Conservation (phyloP, 768 basidiomycete genomes). For the Cyclocybe cylindracea region DNA sequence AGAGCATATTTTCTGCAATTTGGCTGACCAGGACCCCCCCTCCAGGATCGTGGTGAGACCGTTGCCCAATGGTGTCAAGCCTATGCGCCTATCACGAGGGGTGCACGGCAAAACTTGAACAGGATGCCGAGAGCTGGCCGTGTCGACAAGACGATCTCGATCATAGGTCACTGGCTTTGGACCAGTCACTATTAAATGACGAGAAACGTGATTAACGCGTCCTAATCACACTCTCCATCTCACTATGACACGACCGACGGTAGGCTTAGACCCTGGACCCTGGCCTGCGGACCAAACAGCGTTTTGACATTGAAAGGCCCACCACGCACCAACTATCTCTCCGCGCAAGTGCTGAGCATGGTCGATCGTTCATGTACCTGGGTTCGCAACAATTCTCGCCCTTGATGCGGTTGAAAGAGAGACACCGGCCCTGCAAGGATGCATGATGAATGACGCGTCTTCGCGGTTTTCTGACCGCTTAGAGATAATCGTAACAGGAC, state of each 20-base stretch:
- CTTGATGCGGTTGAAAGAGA: slow-evolving; percentile 94
- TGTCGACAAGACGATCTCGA: slow-evolving; percentile 87
- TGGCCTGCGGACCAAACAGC: slow-evolving; percentile 75
- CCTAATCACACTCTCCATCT: slow-evolving; percentile 33
- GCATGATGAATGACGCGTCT: slow-evolving; percentile 89
- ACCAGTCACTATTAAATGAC: slow-evolving; percentile 46
- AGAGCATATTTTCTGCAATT: slow-evolving; percentile 96
- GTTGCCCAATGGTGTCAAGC: slow-evolving; percentile 87
- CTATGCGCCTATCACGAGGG: slow-evolving; percentile 88
- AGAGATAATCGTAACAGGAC: slow-evolving; percentile 91
- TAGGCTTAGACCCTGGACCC: slow-evolving; percentile 55
- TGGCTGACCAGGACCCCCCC: slow-evolving; percentile 93
- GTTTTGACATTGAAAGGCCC: slow-evolving; percentile 94
- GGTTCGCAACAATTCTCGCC: slow-evolving; percentile 94
- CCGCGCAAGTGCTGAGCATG: slow-evolving; percentile 81
- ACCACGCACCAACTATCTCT: slow-evolving; percentile 90
- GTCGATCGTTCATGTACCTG: slow-evolving; percentile 97
- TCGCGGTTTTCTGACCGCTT: slow-evolving; percentile 98
- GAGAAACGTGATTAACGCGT: slow-evolving; percentile 25
- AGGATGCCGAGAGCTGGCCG: slow-evolving; percentile 84
- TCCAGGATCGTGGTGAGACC: slow-evolving; percentile 88
- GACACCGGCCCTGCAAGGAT: slow-evolving; percentile 89
- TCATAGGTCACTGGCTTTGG: slow-evolving; percentile 88
- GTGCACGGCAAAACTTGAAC: slow-evolving; percentile 80
- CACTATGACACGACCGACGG: slow-evolving; percentile 67